Conservation (phyloP, 352 stramenopile genomes). For the Chrysophaeum taylorii region DNA sequence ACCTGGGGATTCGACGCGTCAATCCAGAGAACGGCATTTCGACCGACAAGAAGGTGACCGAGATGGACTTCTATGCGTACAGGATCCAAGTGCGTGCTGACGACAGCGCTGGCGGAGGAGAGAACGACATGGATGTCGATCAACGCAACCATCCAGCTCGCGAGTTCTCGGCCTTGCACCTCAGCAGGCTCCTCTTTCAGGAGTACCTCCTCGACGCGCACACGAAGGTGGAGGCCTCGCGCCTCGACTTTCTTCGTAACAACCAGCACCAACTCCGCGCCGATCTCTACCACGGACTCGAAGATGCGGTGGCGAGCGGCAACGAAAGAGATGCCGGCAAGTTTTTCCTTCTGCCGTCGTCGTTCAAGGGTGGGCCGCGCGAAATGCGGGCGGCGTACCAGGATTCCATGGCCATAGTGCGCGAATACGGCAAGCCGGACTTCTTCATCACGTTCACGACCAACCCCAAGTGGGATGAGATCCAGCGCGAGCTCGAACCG, state of each 20-base stretch:
- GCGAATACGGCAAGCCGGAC: slow-evolving; percentile 32
- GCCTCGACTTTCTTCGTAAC: slow-evolving; percentile 16
- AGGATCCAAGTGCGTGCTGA: too few species aligned
- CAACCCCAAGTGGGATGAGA: slow-evolving; percentile 43
- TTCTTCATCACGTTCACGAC: slow-evolving; percentile 49
- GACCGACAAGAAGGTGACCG: not conserved
- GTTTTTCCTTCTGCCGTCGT: slow-evolving; percentile 3
- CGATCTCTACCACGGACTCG: slow-evolving; percentile 16
- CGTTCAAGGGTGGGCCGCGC: slow-evolving; percentile 20
- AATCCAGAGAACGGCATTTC: too few species aligned
- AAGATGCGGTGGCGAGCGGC: slow-evolving; percentile 12
- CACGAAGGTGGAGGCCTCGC: slow-evolving; percentile 21
- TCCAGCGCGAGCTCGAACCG: slow-evolving; percentile 25
- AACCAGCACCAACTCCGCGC: slow-evolving; percentile 19
- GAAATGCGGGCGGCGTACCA: slow-evolving; percentile 25
- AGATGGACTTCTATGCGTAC: not conserved
- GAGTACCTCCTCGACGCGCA: slow-evolving; percentile 25
- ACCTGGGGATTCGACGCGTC: not conserved
- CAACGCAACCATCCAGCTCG: too few species aligned
- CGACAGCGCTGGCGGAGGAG: too few species aligned
- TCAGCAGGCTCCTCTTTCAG: slow-evolving; percentile 19
- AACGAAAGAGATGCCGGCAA: slow-evolving; percentile 1
- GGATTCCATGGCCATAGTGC: slow-evolving; percentile 40
- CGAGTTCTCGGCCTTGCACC: slow-evolving; percentile 16
- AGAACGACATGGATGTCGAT: too few species aligned